Evolutionary conservation across 768 basidiomycete species (phyloP).

Genomic region (Agrocybe praecox): DNA sequence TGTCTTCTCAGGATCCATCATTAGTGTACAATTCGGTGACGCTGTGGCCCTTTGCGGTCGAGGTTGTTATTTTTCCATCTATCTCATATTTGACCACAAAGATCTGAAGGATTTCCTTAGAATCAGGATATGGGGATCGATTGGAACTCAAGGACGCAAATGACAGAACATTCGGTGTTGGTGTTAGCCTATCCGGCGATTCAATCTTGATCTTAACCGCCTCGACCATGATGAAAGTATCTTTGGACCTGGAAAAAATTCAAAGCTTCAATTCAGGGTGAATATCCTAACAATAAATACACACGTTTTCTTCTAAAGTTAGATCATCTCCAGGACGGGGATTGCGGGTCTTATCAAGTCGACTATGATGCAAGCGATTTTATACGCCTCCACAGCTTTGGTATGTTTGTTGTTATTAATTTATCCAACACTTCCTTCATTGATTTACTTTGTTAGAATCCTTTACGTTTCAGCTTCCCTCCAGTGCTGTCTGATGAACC

Average conservation of each 20-base stretch:
- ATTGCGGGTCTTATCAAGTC: constrained; percentile 72
- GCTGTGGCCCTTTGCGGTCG: constrained; percentile 72
- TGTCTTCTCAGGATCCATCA: constrained; percentile 57
- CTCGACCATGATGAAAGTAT: constrained; percentile 68
- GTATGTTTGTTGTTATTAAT: constrained; percentile 32
- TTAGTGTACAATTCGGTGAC: constrained; percentile 75
- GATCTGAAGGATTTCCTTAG: constrained; percentile 32
- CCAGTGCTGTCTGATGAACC: constrained; percentile 79
- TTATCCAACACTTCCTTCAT: background rate
- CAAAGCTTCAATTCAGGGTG: constrained; percentile 65
- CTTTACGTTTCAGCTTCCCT: constrained; percentile 78
- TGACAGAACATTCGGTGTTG: constrained; percentile 73
- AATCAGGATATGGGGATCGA: constrained; percentile 70
- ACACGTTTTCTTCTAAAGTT: constrained; percentile 2
- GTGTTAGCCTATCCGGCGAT: constrained; percentile 52
- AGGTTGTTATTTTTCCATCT: constrained; percentile 37
- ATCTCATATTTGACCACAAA: background rate
- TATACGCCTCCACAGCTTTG: constrained; percentile 71
- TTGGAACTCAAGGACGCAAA: constrained; percentile 68
- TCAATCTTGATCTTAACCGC: constrained; percentile 65
- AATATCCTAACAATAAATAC: constrained; percentile 20
- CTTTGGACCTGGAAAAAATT: constrained; percentile 63
- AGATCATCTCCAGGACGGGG: constrained; percentile 46
- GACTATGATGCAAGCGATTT: constrained; percentile 81
- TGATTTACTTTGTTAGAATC: constrained; percentile 50